A percentile compares a stretch with the other conserved stretches of the same genome.
Conservation (phyloP, 768 basidiomycete genomes). For the Trametes villosa region DNA sequence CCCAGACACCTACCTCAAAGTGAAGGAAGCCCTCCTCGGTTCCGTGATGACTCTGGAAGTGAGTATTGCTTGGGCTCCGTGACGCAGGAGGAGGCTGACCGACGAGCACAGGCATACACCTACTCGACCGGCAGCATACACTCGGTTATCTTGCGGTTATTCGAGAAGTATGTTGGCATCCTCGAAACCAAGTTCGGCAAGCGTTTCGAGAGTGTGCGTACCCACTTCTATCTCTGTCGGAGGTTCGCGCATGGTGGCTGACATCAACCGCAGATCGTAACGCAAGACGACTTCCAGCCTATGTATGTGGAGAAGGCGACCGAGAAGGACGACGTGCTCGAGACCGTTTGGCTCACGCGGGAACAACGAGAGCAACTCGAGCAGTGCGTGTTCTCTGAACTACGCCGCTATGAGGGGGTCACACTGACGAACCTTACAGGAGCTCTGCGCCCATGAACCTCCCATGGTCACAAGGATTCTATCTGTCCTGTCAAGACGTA, state of each 20-base stretch:
- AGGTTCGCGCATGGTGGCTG: too few species aligned
- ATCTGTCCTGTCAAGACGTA: constrained; percentile 91
- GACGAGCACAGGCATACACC: constrained; percentile 68
- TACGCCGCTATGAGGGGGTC: background rate
- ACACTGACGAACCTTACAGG: constrained; percentile 40
- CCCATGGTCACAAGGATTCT: constrained; percentile 96
- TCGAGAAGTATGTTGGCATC: constrained; percentile 86
- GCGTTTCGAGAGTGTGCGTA: constrained; percentile 77
- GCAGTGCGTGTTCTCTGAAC: constrained; percentile 45
- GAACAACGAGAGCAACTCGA: constrained; percentile 63
- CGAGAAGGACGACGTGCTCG: constrained; percentile 77
- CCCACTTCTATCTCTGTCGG: background rate
- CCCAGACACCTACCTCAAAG: constrained; percentile 78
- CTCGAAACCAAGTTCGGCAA: constrained; percentile 80
- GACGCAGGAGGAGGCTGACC: background rate
- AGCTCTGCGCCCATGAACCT: constrained; percentile 67
- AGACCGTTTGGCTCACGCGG: constrained; percentile 80
- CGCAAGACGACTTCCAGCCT: constrained; percentile 85
- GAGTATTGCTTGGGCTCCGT: constrained; percentile 17
- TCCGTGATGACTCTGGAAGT: constrained; percentile 96
- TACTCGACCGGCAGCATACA: constrained; percentile 87
- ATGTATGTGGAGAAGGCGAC: constrained; percentile 69
- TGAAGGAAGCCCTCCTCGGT: constrained; percentile 81
- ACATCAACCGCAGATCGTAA: constrained; percentile 61
- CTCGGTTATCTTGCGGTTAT: constrained; percentile 82